Evolutionary conservation across 1,284 basidiomycete species (phyloP), one percentile per base, ranked within the genome.

Genomic region (Cutaneotrichosporon spelunceum): DNA sequence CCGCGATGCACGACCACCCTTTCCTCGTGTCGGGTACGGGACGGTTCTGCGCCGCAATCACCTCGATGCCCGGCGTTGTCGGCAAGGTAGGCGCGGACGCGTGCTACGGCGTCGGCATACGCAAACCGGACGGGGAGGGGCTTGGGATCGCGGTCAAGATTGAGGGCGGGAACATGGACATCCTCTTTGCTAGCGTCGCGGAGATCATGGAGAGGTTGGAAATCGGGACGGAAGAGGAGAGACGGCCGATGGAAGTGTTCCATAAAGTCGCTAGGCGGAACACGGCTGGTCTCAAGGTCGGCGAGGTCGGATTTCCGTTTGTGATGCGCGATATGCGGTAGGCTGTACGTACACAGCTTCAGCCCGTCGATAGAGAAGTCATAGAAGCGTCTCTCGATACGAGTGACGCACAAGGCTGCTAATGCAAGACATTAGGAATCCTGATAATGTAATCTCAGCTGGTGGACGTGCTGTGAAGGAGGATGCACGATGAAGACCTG

Each of bases 21-120:
- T 7, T 52, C 14, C 27, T 42, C 21, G 57, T 58, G 19, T 24
- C 23, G 13, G 57, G 57, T 3, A n/a, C 14, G n/a, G 34, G 39
- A 4, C 48, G 57, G 13, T 58, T 58, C 48, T 58, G 57, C 39
- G 29, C 47, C 34, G 48, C 21, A 21, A 24, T 58, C 24, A 34
- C 49, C 33, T 24, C 48, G 7, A 39, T 33, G 13, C 47, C 24
- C 3, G 48, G 57, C 19, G 16, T 52, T 3, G 48, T 58, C 10
- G 57, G 57, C 39, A 58, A 58, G 30, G 49, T 58, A 27, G 57
- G 57, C 26, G 57, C 57, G 2, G 57, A 58, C 26, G 57, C 33
- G 24, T 58, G 57, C 21, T 58, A 58, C 10, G 57, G 34, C 10
- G 27, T 58, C 39, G 57, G 45, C 0, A 23, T 58, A 2, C 57